Evolutionary conservation across 1,284 basidiomycete species (phyloP), one percentile per base, ranked within the genome.

Genomic region (Pascua sp.): DNA sequence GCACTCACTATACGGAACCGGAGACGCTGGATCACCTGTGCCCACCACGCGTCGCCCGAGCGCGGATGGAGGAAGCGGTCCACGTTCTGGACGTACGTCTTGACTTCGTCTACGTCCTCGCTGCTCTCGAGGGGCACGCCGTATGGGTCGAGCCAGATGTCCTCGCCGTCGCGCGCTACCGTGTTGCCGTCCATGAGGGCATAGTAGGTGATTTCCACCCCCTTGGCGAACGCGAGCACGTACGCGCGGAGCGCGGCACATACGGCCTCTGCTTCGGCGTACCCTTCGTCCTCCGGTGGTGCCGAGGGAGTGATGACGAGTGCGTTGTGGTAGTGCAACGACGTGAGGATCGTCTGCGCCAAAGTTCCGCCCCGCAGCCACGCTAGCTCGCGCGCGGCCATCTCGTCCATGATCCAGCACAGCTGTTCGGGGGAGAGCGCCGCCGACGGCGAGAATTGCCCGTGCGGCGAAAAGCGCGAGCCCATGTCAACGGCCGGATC

Each of bases 401-500:
- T 80, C 61, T 86, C 81, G 71, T 96, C 93, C 63, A 96, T 81
- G 40, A 95, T 85, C 86, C 89, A 93, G 67, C 90, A 88, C 11
- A 94, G 70, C 70, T 96, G 90, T 58, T 86, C 80, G 0, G 88
- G 85, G 0, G 86, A 76, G 40, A 94, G 77, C 0, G 82, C 81
- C 1, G 80, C 71, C 38, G 84, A 72, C 0, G 89, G 85, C 64
- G 93, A 80, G 67, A 94, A 95, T 2, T 57, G 37, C 4, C 0
- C 78, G 78, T 16, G 73, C 2, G 83, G 80, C 61, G 36, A 16
- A n/a, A 59, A 52, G 15, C 37, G 10, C 18, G 89, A 80, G 7
- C 92, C 91, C 58, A 85, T 90, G 76, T 97, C 93, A 74, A 95
- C 86, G 13, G 89, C 85, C 11, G 89, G 86, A 73, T 95, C 91